Base-by-base conservation (phyloP, 1,284 basidiomycete genomes). In the Singerocomus inundabilis region DNA sequence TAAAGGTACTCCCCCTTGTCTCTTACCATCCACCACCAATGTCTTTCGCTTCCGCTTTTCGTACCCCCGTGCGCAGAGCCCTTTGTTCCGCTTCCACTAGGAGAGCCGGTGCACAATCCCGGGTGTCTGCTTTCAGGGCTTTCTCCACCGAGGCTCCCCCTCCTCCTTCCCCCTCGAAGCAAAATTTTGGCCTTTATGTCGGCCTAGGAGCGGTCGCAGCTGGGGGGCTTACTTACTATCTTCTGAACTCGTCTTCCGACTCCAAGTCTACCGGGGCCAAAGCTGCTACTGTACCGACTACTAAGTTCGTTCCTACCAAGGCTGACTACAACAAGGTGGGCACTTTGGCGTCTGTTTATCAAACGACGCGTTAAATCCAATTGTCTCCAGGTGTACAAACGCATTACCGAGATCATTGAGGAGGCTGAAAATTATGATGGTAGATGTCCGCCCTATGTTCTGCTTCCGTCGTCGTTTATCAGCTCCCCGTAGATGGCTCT, bases 271-370 rank as follows among this genome's bases (percentile, higher is more conserved):
- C 80, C 11, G 73, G 76, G 0, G 69, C 75, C 43, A 85, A 84
- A 66, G 80, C 82, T 28, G 81, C 77, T 37, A 63, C 73, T 10
- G 78, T 75, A 13, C 90, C 88, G 70, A 82, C 73, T 33, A 69
- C 75, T 45, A 81, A 83, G 57, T 86, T 86, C 63, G 74, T 77
- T 7, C 88, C 88, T 18, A 76, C 79, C 32, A 82, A 85, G 72
- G 84, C 82, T 44, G 92, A 94, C 67, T 95, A 93, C 67, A 86
- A 92, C 69, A 92, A 94, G 81, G 87, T 85, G 34, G n/a, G 61
- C 18, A 39, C 31, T 56, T 16, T 42, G n/a, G n/a, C 11, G 25
- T 12, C 25, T 41, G 8, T 37, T 12, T 6, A 0, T 21, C 6
- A 5, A 8, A 6, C 18, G 16, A 35, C 49, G 24, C 1, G 10